Conservation (phyloP, 73 alveolate genomes). For the Paramecium primaurelia region DNA sequence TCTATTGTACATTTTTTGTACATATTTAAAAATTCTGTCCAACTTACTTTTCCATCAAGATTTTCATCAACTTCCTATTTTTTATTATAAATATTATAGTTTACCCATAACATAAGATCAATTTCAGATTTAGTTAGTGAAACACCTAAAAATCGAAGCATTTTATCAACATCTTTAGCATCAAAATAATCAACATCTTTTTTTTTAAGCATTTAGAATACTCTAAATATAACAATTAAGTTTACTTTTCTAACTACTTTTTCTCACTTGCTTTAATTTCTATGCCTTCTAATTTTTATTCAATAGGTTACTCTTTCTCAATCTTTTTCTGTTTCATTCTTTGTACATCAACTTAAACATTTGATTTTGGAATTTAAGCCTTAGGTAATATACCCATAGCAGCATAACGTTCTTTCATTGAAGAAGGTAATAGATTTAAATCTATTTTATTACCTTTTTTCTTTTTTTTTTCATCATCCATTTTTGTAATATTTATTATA, state of each 20-base stretch:
- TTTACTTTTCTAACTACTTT: slow-evolving; percentile 41
- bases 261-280: slow-evolving; percentile 59
- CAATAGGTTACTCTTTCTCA: slow-evolving; percentile 61
- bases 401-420: slow-evolving; percentile 47
- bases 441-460: background rate
- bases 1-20: slow-evolving; percentile 90
- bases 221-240: background rate
- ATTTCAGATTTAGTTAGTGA: slow-evolving; percentile 77
- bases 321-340: slow-evolving; percentile 57
- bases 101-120: slow-evolving; percentile 80
- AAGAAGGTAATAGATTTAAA: slow-evolving; percentile 12
- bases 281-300: slow-evolving; percentile 46
- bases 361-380: background rate
- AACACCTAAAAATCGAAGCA: slow-evolving; percentile 63
- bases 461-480: slow-evolving; percentile 20
- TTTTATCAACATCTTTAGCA: slow-evolving; percentile 50
- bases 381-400: slow-evolving; percentile 41
- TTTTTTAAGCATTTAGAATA: background rate
- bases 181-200: slow-evolving; percentile 23
- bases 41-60: slow-evolving; percentile 86
- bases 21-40: slow-evolving; percentile 92
- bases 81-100: background rate
- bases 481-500: background rate
- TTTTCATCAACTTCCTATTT: slow-evolving; percentile 95
- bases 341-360: slow-evolving; percentile 37